phyloP scores from a whole-genome alignment of 2,329 filamentous ascomycete species.

The Pezicula rhizophila region DNA sequence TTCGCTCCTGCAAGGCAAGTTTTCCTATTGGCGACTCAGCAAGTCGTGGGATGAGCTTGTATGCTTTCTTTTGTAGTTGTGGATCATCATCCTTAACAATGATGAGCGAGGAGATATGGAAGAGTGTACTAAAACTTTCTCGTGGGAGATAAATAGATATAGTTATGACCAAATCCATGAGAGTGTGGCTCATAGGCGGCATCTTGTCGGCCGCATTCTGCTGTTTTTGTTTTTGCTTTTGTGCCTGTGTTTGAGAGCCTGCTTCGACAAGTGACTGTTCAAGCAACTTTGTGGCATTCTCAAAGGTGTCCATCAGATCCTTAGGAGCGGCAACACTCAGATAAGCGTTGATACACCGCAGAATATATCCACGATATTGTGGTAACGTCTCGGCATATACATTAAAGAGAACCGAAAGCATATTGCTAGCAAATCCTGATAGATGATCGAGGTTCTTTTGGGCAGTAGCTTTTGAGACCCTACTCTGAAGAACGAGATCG shows the following conservation, averaged over 20 bases:
- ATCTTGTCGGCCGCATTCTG: slow-evolving; percentile 58
- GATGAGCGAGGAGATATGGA: slow-evolving; percentile 78
- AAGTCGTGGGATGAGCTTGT: slow-evolving; percentile 91
- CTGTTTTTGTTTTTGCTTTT: slow-evolving; percentile 56
- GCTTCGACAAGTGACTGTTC: slow-evolving; percentile 60
- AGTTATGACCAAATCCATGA: slow-evolving; percentile 95
- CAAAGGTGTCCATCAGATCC: slow-evolving; percentile 83
- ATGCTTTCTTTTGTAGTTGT: slow-evolving; percentile 97
- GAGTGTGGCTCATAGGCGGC: slow-evolving; percentile 87
- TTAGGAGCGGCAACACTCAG: slow-evolving; percentile 75
- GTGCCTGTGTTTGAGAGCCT: slow-evolving; percentile 55
- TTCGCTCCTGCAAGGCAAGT: slow-evolving; percentile 70
- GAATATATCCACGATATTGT: slow-evolving; percentile 81
- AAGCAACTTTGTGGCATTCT: slow-evolving; percentile 78
- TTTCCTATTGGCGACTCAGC: slow-evolving; percentile 74
- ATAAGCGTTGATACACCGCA: slow-evolving; percentile 92
- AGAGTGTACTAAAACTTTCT: slow-evolving; percentile 77
- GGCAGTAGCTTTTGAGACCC: slow-evolving; percentile 70
- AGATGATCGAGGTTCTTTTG: slow-evolving; percentile 78
- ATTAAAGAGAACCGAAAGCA: slow-evolving; percentile 96
- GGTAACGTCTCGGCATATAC: slow-evolving; percentile 96
- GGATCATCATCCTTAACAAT: slow-evolving; percentile 78
- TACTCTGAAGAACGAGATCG: slow-evolving; percentile 68
- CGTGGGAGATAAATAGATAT: slow-evolving; percentile 90
- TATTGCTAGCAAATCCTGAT: slow-evolving; percentile 72